Base-by-base conservation (phyloP, 2,329 filamentous ascomycete genomes). In the Purpureocillium lavendulum region DNA sequence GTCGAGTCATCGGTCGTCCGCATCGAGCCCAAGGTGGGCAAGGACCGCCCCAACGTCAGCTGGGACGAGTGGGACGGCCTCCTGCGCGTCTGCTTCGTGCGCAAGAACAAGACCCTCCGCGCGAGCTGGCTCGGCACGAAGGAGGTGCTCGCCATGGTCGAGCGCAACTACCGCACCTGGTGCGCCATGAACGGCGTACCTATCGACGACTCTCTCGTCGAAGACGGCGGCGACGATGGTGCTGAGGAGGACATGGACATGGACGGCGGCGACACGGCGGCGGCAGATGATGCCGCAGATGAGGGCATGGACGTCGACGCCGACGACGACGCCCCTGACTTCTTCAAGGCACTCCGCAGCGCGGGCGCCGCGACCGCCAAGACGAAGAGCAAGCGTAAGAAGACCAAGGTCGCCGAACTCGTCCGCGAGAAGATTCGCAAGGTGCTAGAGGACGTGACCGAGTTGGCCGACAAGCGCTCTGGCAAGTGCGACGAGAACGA, bases 11-110 rank as follows among this genome's bases (percentile, higher is more conserved):
- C 84, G 42, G 89, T 96, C 7, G 88, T 96, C 35, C 77, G 89
- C 44, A 84, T 96, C 49, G 86, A 90, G 56, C 88, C 88, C 16
- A 94, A 96, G 67, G 73, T 77, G 30, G 88, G 88, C 10, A 69
- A 65, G 35, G 77, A 81, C 48, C 70, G 87, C 30, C 90, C 90
- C 39, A 82, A 87, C 50, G 89, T 97, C 47, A 86, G 80, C 57
- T 97, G 90, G 64, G 87, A 94, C 39, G 92, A 97, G 61, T 96
- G 89, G 82, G 90, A 97, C 56, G 89, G 90, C 9, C 71, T 97
- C 57, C 63, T 97, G 45, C 71, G 81, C 45, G 95, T 95, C 51
- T 64, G 61, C 49, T 66, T 70, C 50, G 74, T 73, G 45, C 72
- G 92, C 50, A 92, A 94, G 67, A 97, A 97, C 64, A 87, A 89